A percentile compares a stretch with the other conserved stretches of the same genome.
Conservation (phyloP, 1,284 basidiomycete species). For the Schizophyllum commune region DNA sequence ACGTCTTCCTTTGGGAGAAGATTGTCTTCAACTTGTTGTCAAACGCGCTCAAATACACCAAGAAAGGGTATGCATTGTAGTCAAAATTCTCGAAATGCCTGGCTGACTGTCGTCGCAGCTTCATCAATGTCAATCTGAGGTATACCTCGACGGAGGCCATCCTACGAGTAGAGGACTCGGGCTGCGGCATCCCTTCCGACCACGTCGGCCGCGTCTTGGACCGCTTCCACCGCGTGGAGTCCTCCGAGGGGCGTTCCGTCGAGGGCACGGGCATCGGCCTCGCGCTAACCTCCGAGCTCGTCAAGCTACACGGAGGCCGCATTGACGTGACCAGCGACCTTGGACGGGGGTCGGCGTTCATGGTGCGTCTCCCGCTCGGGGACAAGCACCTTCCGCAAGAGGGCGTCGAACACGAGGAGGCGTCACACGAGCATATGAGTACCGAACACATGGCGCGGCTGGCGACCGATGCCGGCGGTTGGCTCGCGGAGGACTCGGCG, state of each 20-base stretch:
- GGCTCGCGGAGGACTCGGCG: slow-evolving; percentile 16
- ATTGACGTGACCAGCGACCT: slow-evolving; percentile 15
- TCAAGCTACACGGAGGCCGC: slow-evolving; percentile 20
- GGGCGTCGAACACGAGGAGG: slow-evolving; percentile 15
- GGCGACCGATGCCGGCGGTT: slow-evolving; percentile 19
- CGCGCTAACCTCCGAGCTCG: slow-evolving; percentile 23
- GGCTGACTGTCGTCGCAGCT: not conserved
- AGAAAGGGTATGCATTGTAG: not conserved
- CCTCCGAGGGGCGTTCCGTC: slow-evolving; percentile 13
- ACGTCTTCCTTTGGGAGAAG: slow-evolving; percentile 25
- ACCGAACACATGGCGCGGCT: slow-evolving; percentile 19
- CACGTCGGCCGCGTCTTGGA: not conserved
- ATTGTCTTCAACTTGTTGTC: slow-evolving; percentile 24
- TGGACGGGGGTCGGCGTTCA: slow-evolving; percentile 18
- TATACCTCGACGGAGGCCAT: not conserved
- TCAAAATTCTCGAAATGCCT: not conserved
- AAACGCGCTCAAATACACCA: slow-evolving; percentile 23
- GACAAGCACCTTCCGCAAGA: slow-evolving; percentile 18
- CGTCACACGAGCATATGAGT: slow-evolving; percentile 7
- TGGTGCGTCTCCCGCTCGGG: slow-evolving; percentile 20
- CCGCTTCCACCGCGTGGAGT: not conserved
- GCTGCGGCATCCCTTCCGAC: slow-evolving; percentile 18
- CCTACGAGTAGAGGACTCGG: slow-evolving; percentile 17
- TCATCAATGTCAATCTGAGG: not conserved
- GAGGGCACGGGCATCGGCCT: slow-evolving; percentile 25